Conservation (phyloP, 176 grass and related monocot species). For the Oryza brachyantha region DNA sequence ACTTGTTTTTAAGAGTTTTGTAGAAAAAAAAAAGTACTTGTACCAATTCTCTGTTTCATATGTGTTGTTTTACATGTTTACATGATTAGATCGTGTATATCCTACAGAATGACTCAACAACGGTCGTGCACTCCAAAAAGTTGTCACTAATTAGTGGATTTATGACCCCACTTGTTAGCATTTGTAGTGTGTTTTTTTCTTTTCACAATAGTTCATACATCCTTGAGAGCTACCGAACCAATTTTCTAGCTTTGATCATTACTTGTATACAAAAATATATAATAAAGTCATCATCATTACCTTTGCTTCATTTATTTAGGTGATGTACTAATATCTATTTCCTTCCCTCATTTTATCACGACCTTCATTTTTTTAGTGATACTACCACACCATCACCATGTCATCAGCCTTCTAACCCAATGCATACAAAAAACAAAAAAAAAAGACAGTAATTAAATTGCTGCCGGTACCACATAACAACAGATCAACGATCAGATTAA, state of each 20-base stretch:
- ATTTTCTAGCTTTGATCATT: background rate
- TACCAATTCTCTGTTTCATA: too few species aligned
- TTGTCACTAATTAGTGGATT: background rate
- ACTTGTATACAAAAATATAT: background rate
- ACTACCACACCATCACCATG: background rate
- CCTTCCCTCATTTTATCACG: background rate
- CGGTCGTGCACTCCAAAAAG: background rate
- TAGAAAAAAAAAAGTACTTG: too few species aligned
- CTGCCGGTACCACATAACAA: background rate
- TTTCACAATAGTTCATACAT: background rate
- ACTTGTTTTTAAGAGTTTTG: too few species aligned
- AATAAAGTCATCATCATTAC: background rate
- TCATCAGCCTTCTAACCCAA: background rate
- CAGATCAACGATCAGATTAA: slow-evolving; percentile 3
- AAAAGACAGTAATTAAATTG: background rate
- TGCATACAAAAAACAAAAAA: background rate
- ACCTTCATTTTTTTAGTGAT: background rate
- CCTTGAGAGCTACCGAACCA: background rate
- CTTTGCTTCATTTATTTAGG: background rate
- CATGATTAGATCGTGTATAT: background rate
- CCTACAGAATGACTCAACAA: background rate
- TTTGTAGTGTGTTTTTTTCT: background rate
- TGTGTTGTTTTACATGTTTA: background rate
- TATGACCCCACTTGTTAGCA: background rate
- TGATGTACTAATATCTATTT: background rate